Evolutionary conservation across 768 basidiomycete species (phyloP).

Genomic region (Trametes cingulata): DNA sequence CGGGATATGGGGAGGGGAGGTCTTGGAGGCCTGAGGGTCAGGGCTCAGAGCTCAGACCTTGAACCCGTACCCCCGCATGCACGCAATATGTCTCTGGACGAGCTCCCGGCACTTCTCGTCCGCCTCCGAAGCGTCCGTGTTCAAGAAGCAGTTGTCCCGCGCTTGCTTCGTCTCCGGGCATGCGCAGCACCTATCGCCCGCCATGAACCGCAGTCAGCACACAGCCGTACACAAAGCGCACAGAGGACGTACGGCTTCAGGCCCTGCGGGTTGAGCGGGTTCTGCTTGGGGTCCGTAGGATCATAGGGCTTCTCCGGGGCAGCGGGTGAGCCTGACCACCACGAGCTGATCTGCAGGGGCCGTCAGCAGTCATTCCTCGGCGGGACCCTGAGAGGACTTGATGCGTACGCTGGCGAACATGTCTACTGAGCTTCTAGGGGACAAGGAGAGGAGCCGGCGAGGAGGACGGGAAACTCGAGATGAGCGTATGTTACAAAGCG

Average conservation of each 20-base stretch:
- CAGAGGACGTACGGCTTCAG: constrained; percentile 78
- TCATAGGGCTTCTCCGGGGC: constrained; percentile 44
- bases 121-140: constrained; percentile 61
- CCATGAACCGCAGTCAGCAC: not conserved
- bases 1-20: not conserved
- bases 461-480: not conserved
- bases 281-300: constrained; percentile 75
- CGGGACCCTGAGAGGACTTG: not conserved
- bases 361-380: not conserved
- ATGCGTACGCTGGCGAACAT: constrained; percentile 11
- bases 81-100: constrained; percentile 78
- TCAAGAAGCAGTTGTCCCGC: constrained; percentile 95
- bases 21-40: not conserved
- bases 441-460: not conserved
- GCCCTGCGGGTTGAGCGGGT: constrained; percentile 92
- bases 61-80: constrained; percentile 92
- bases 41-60: constrained; percentile 53
- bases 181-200: constrained; percentile 78
- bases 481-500: not conserved
- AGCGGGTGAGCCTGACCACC: constrained; percentile 29
- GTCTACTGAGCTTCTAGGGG: not conserved
- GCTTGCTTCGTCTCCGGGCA: constrained; percentile 90
- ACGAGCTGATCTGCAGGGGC: constrained; percentile 24
- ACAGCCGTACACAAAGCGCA: not conserved
- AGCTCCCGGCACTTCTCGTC: constrained; percentile 80